Conservation (phyloP, 345 rosid genomes). For the Salix brachista region DNA sequence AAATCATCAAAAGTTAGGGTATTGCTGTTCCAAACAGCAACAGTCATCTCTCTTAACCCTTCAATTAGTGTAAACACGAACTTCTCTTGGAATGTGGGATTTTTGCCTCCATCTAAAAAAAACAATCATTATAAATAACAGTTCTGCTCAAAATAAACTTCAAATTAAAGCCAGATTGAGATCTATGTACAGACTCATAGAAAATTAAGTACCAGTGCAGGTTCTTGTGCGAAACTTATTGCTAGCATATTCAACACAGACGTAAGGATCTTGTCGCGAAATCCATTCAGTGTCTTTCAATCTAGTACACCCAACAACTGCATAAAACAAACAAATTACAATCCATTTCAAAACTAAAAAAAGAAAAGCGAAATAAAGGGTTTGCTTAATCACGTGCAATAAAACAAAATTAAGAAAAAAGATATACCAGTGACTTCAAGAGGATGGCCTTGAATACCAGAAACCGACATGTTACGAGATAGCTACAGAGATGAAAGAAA, state of each 20-base stretch:
- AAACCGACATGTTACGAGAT: constrained; percentile 29
- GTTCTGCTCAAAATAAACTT: neutral
- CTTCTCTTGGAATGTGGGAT: constrained; percentile 86
- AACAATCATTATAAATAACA: neutral
- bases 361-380: neutral
- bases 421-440: constrained; percentile 70
- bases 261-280: constrained; percentile 34
- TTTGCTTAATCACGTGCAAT: neutral
- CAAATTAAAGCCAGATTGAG: neutral
- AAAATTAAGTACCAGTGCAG: constrained; percentile 21
- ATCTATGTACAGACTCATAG: neutral
- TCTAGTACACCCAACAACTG: constrained; percentile 29
- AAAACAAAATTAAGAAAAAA: neutral
- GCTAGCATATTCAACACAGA: constrained; percentile 32
- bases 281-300: constrained; percentile 38
- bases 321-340: neutral
- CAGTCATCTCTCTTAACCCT: constrained; percentile 65
- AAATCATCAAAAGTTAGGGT: constrained; percentile 59
- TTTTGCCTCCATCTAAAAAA: constrained; percentile 67
- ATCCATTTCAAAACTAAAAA: neutral
- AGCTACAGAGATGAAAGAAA: neutral
- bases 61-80: constrained; percentile 67
- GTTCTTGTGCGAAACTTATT: constrained; percentile 28
- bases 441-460: constrained; percentile 66
- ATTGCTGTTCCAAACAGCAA: constrained; percentile 66